phyloP scores from a whole-genome alignment of 805 yeast species.

The Aciculoconidium aculeatum region DNA sequence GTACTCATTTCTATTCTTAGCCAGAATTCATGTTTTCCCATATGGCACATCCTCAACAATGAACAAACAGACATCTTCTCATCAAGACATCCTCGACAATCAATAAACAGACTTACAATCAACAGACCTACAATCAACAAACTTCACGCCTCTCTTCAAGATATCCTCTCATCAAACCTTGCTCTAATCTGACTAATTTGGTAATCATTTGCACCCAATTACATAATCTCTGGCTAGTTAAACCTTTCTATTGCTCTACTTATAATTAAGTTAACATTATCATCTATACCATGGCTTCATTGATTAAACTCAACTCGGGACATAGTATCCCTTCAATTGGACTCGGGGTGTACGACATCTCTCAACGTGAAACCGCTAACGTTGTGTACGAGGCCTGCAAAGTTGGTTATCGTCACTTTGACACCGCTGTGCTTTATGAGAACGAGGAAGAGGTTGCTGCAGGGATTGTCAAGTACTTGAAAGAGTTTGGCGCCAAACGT shows the following conservation, averaged over 20 bases:
- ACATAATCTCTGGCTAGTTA: too few relatives aligned
- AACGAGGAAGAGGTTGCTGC: slow-evolving; percentile 66
- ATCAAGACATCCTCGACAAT: too few relatives aligned
- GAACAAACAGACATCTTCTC: too few relatives aligned
- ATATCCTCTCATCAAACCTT: too few relatives aligned
- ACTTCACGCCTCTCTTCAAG: too few relatives aligned
- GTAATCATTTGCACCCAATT: too few relatives aligned
- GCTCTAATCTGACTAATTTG: too few relatives aligned
- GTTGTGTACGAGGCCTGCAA: slow-evolving; percentile 55
- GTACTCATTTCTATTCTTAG: too few relatives aligned
- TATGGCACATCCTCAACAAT: too few relatives aligned
- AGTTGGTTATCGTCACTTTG: slow-evolving; percentile 67
- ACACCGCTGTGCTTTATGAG: slow-evolving; percentile 65
- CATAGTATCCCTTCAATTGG: slow-evolving; percentile 41
- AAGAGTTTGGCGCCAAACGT: slow-evolving; percentile 23
- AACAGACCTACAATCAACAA: too few relatives aligned
- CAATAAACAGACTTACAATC: too few relatives aligned
- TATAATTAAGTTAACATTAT: background rate
- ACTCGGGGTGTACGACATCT: slow-evolving; percentile 44
- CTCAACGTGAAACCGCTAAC: slow-evolving; percentile 25
- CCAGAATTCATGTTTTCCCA: too few relatives aligned
- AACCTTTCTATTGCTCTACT: background rate
- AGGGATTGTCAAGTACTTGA: slow-evolving; percentile 44
- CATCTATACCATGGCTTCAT: background rate
- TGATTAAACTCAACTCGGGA: slow-evolving; percentile 24